Conservation (phyloP, 2,329 filamentous ascomycete genomes). For the Talaromyces sp. region DNA sequence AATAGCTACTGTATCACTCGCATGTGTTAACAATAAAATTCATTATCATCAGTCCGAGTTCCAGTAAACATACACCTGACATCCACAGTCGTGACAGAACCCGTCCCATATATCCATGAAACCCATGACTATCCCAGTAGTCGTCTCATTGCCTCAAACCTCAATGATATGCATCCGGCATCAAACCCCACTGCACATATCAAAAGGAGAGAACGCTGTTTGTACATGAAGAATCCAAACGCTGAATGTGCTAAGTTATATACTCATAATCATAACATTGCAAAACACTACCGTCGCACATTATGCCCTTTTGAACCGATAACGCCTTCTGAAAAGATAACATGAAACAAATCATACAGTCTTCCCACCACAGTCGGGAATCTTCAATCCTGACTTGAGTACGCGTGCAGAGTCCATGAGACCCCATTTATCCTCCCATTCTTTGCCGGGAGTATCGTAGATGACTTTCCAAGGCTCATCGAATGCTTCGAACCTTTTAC, state of each 20-base stretch:
- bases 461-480: slow-evolving; percentile 91
- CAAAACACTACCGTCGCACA: neutral
- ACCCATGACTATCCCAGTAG: neutral
- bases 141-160: neutral
- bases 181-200: neutral
- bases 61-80: neutral
- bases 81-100: neutral
- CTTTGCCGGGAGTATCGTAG: slow-evolving; percentile 64
- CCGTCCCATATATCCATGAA: neutral
- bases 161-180: neutral
- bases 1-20: neutral
- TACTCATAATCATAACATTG: neutral
- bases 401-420: slow-evolving; percentile 81
- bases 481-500: slow-evolving; percentile 87
- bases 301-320: neutral
- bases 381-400: slow-evolving; percentile 76
- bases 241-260: slow-evolving; percentile 5
- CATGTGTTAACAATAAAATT: neutral
- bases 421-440: slow-evolving; percentile 96
- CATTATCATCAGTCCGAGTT: neutral
- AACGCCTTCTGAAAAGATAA: neutral
- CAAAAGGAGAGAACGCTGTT: neutral
- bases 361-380: slow-evolving; percentile 81
- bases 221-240: slow-evolving; percentile 7
- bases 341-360: slow-evolving; percentile 39